Evolutionary conservation across 108 stramenopile genomes (phyloP), one percentile per base, ranked within the genome.

Genomic region (Craspedostauros australis): DNA sequence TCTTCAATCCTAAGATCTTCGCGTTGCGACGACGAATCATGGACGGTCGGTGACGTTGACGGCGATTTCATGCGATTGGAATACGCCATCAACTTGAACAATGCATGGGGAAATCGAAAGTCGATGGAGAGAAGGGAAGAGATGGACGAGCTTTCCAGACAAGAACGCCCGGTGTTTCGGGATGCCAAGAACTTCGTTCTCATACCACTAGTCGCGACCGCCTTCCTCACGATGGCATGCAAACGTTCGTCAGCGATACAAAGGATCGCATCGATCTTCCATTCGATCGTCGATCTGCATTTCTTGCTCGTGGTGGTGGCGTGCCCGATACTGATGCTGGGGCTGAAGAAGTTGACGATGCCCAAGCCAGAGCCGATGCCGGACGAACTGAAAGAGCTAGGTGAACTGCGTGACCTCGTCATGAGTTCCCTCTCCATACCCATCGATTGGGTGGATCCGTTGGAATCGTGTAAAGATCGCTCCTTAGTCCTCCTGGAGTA

Each of bases 401-500:
- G 21, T 51, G 39, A 39, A 3, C 39, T 39, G 3, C 19, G 20
- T 39, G 20, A 19, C 19, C 4, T 39, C 19, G 19, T 3, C 49
- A 2, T 33, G 15, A 23, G 39, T 11, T 40, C 39, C 25, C 19
- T 12, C 19, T n/a, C n/a, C n/a, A n/a, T n/a, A 23, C 38, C 39
- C 8, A 18, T 37, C 14, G 46, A 49, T 6, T 62, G 37, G 31
- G 46, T 41, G 1, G 56, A 57, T 28, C 57, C 57, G 11, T 28
- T 41, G 24, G 32, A 12, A 22, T 39, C 34, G 18, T 60, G 67
- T 31, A 20, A 46, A 26, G 66, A 83, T 44, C 54, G 46, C 46
- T 75, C 77, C 5, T 41, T 77, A 15, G 73, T 76, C 33, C 36
- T 83, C 45, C 51, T 70, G 39, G 82, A 83, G 23, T 73, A 79